Evolutionary conservation across 192 early-diverging fungal genomes (phyloP).

Genomic region (Coemansia sp.): DNA sequence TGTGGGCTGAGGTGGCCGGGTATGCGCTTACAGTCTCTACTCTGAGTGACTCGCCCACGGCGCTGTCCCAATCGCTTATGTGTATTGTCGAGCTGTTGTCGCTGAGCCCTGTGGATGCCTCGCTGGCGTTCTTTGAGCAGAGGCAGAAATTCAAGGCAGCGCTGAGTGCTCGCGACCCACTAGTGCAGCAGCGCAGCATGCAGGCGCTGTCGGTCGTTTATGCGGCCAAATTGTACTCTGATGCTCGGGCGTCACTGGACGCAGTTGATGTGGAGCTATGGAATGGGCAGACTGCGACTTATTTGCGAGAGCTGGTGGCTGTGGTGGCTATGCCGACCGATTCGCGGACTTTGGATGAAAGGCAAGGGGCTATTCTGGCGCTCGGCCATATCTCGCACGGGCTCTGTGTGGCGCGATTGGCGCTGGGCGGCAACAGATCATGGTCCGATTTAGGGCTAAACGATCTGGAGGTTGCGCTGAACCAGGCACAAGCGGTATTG

Average conservation of each 20-base stretch:
- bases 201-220: constrained; percentile 31
- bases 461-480: not conserved
- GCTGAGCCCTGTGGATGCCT: constrained; percentile 16
- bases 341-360: constrained; percentile 58
- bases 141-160: constrained; percentile 16
- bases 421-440: constrained; percentile 8
- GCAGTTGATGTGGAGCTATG: constrained; percentile 16
- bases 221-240: constrained; percentile 24
- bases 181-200: constrained; percentile 28
- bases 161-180: constrained; percentile 15
- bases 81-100: constrained; percentile 37
- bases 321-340: constrained; percentile 9
- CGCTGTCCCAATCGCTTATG: constrained; percentile 29
- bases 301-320: constrained; percentile 18
- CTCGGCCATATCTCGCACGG: constrained; percentile 67
- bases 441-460: constrained; percentile 36
- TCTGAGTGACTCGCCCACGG: not conserved
- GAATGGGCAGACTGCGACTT: constrained; percentile 16
- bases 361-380: constrained; percentile 69
- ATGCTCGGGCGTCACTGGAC: not conserved
- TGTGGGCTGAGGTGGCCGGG: constrained; percentile 22
- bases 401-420: constrained; percentile 17
- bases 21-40: constrained; percentile 3
- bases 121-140: constrained; percentile 30
- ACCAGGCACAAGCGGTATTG: not conserved